These are phyloP conservation scores for Pseudogymnoascus sp. DNA, from an alignment of 2,329 filamentous ascomycete species.

Conservation along the genomic window DNA sequence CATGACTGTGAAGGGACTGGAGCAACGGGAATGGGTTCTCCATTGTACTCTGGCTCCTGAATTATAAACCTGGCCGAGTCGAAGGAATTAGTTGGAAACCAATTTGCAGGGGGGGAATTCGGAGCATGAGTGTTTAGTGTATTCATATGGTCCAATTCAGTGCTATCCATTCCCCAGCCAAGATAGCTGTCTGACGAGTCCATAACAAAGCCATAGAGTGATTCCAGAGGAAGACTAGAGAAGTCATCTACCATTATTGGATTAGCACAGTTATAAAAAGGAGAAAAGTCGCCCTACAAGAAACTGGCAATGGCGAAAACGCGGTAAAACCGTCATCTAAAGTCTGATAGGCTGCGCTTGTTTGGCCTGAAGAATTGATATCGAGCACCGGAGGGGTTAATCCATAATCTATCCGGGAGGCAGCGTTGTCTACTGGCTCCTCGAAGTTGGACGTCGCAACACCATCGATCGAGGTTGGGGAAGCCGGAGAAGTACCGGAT, in stretches of 20 bases:
- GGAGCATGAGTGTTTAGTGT: slow-evolving; percentile 11
- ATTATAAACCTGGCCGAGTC: background rate
- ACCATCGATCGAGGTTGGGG: background rate
- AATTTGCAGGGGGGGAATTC: slow-evolving; percentile 11
- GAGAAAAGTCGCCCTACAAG: background rate
- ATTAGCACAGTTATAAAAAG: background rate
- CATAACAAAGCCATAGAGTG: slow-evolving; percentile 14
- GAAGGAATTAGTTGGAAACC: slow-evolving; percentile 8
- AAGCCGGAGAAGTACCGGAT: background rate
- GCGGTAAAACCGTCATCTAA: background rate
- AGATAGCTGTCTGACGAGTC: slow-evolving; percentile 14
- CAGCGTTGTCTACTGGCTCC: background rate
- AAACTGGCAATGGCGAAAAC: background rate
- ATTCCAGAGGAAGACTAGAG: slow-evolving; percentile 10
- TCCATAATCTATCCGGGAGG: background rate
- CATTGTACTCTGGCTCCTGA: background rate
- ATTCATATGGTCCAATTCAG: slow-evolving; percentile 11
- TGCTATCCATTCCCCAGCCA: slow-evolving; percentile 14
- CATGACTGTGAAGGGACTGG: background rate
- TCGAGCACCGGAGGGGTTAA: background rate
- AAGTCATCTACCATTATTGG: slow-evolving; percentile 10
- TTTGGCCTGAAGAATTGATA: background rate
- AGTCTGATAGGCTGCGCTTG: background rate
- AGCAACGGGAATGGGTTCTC: background rate
- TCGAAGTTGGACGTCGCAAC: background rate